These are phyloP conservation scores for Phytophthora megakarya DNA, from an alignment of 352 stramenopile genomes.

Conservation along the genomic window DNA sequence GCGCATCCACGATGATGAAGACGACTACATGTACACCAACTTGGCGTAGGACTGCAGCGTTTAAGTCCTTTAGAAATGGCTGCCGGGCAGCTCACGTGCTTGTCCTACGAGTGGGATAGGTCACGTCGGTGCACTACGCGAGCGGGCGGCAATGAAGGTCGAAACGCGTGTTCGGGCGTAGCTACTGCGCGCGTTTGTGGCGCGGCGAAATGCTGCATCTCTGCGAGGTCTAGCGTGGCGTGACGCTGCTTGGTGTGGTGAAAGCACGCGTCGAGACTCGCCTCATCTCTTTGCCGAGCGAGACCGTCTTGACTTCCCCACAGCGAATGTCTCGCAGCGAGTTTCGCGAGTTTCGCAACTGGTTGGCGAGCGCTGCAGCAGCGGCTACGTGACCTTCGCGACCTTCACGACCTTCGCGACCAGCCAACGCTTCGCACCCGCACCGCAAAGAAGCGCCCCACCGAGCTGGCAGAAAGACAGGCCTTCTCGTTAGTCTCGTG, in stretches of 20 bases:
- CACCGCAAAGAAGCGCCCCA: constrained; percentile 23
- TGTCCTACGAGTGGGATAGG: constrained; percentile 8
- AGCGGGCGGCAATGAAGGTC: neutral
- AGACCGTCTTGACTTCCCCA: constrained; percentile 16
- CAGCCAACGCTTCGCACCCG: neutral
- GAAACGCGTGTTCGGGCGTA: neutral
- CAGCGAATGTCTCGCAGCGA: neutral
- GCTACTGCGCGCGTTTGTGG: constrained; percentile 2
- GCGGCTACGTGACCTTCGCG: neutral
- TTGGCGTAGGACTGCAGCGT: neutral
- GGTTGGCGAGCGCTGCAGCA: neutral
- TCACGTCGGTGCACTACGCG: constrained; percentile 1
- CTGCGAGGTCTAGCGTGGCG: constrained; percentile 6
- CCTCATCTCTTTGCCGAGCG: constrained; percentile 11
- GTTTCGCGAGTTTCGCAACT: constrained; percentile 3
- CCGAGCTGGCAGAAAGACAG: constrained; percentile 24
- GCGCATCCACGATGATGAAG: constrained; percentile 20
- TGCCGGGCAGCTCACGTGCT: neutral
- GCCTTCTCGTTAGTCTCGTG: constrained; percentile 1
- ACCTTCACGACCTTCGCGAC: neutral
- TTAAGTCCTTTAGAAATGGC: constrained; percentile 6
- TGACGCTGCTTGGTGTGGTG: constrained; percentile 12
- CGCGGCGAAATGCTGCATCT: constrained; percentile 17
- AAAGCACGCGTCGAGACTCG: constrained; percentile 10
- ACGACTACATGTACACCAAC: constrained; percentile 1